Evolutionary conservation across 2,329 filamentous ascomycete species (phyloP), one percentile per base, ranked within the genome.

Genomic region (Aspergillus quadrilineatus): DNA sequence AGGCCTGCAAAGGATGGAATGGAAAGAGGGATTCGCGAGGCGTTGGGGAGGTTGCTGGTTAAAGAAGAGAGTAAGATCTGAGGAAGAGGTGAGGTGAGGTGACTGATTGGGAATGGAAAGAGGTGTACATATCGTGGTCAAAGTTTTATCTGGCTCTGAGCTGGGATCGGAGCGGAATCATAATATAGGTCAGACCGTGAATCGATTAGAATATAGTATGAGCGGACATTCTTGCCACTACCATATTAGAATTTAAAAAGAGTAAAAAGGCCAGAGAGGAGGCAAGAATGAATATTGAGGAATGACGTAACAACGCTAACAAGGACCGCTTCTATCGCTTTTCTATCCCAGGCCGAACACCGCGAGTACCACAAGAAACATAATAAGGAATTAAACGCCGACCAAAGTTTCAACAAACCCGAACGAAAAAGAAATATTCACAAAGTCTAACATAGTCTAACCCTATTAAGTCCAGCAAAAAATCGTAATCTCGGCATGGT

Each of bases 1-100:
- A 83, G 86, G 58, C 89, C 90, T n/a, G 82, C 80, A 26, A 73
- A 77, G 26, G 89, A 87, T 29, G 80, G 74, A 14, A 76, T 77
- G 74, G 69, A 72, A 57, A 63, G 56, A 47, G 59, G 57, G 44
- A 69, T 76, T 50, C 62, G 84, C 28, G 68, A 69, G 36, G 87
- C 85, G 1, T 73, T 90, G 54, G 78, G 84, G 70, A 82, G 77
- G 60, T 75, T 89, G 65, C 63, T 81, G 36, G 73, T 80, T 36
- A 63, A 63, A 17, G 52, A 63, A 36, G 41, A 48, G 28, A 58
- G 57, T 36, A 59, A 53, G 50, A 58, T 52, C 67, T 30, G 73
- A 70, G n/a, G 7, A 37, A 37, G 34, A 37, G 10, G 5, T 10
- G 34, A 9, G 17, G 17, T 17, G 17, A 22, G 22, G 22, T 4